A percentile compares a stretch with the other conserved stretches of the same genome.
Conservation (phyloP, 1,284 basidiomycete genomes). For the Anthracocystis walkeri region DNA sequence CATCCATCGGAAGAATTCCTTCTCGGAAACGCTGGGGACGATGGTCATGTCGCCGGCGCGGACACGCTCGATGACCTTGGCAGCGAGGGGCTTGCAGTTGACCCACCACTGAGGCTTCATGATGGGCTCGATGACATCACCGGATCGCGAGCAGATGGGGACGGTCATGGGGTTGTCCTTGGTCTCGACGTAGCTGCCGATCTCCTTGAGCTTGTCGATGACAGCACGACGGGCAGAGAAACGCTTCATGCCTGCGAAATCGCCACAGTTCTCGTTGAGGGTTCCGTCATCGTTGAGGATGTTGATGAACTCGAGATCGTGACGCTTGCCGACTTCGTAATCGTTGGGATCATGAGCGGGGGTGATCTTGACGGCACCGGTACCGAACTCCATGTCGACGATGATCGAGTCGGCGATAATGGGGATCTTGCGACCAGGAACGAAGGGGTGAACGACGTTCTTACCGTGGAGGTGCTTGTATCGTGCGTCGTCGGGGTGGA, state of each 20-base stretch:
- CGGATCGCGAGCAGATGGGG: slow-evolving; percentile 71
- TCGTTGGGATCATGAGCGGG: slow-evolving; percentile 99
- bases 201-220: slow-evolving; percentile 85
- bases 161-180: slow-evolving; percentile 76
- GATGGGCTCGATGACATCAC: slow-evolving; percentile 94
- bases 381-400: slow-evolving; percentile 97
- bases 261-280: slow-evolving; percentile 89
- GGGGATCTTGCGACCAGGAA: slow-evolving; percentile 82
- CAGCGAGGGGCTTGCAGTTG: slow-evolving; percentile 89
- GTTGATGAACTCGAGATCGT: slow-evolving; percentile 92
- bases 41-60: slow-evolving; percentile 75
- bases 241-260: slow-evolving; percentile 81
- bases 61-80: slow-evolving; percentile 78
- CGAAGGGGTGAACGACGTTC: slow-evolving; percentile 90
- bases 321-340: slow-evolving; percentile 91
- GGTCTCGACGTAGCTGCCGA: slow-evolving; percentile 87
- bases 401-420: slow-evolving; percentile 86
- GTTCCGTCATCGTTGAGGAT: slow-evolving; percentile 98
- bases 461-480: slow-evolving; percentile 97
- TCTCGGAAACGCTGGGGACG: slow-evolving; percentile 85
- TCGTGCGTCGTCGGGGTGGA: slow-evolving; percentile 92
- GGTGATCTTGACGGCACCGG: slow-evolving; percentile 99
- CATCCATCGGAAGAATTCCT: slow-evolving; percentile 97
- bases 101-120: slow-evolving; percentile 99
- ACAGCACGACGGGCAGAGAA: slow-evolving; percentile 92